phyloP scores from a whole-genome alignment of 768 basidiomycete species.

The Rhodosporidiobolus sp. region DNA sequence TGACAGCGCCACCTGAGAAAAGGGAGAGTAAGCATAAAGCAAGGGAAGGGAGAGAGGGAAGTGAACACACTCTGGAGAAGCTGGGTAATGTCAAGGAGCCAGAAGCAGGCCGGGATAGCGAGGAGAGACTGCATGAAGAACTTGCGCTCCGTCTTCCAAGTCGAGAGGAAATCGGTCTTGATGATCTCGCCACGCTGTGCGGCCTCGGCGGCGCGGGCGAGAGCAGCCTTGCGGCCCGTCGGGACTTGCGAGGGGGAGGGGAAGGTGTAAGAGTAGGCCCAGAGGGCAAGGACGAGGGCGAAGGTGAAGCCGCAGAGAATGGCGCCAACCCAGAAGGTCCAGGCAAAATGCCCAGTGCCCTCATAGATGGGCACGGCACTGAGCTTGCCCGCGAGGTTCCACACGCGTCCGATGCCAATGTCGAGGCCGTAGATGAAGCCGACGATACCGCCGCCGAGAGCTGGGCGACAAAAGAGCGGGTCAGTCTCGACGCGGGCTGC shows the following conservation, averaged over 20 bases:
- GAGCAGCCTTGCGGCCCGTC: constrained; percentile 12
- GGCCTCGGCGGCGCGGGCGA: too few relatives aligned
- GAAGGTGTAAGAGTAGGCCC: constrained; percentile 19
- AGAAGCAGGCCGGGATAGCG: constrained; percentile 29
- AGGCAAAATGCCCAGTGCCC: not conserved
- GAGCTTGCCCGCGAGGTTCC: constrained; percentile 18
- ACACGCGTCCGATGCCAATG: constrained; percentile 14
- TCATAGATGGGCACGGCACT: constrained; percentile 20
- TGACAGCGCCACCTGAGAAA: constrained; percentile 6
- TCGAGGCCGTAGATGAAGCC: constrained; percentile 23
- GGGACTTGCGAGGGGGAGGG: constrained; percentile 2
- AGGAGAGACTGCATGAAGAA: not conserved
- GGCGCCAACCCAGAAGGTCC: constrained; percentile 26
- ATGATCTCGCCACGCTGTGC: not conserved
- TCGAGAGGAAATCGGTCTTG: not conserved
- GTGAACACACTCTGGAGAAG: constrained; percentile 17
- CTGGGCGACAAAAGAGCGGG: too few relatives aligned
- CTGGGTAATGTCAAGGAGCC: constrained; percentile 20
- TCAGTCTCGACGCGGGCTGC: too few relatives aligned
- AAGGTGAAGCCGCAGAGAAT: not conserved
- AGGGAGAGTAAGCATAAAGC: not conserved
- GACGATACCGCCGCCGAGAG: constrained; percentile 1
- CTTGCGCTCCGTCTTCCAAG: not conserved
- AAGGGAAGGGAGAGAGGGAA: not conserved
- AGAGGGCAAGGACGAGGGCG: constrained; percentile 1